Conservation (phyloP, 2,329 filamentous ascomycete species). For the Calonectria hongkongensis region DNA sequence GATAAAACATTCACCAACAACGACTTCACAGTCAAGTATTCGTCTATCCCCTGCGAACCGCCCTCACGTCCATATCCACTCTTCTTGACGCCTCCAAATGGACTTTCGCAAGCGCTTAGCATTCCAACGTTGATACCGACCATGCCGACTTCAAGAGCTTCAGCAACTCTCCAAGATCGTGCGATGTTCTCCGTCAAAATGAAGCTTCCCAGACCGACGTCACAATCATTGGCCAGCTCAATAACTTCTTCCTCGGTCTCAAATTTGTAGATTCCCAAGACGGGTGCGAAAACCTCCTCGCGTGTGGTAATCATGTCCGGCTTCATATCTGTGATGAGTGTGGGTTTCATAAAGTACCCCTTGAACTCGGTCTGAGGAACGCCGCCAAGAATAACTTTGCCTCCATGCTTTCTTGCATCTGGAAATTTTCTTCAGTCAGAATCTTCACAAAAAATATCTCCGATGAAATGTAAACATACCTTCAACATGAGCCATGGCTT, state of each 20-base stretch:
- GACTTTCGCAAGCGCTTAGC: conserved; percentile 69
- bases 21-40: conserved; percentile 1
- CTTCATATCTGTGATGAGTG: conserved; percentile 79
- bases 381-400: conserved; percentile 74
- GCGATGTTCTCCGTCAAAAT: conserved; percentile 72
- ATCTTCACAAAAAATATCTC: neutral
- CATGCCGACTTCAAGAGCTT: conserved; percentile 65
- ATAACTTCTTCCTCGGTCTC: conserved; percentile 81
- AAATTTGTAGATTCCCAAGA: conserved; percentile 80
- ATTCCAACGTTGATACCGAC: conserved; percentile 56
- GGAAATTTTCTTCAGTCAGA: neutral
- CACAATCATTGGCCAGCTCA: conserved; percentile 76
- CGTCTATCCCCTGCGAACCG: conserved; percentile 6
- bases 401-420: conserved; percentile 76
- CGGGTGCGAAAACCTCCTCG: conserved; percentile 83
- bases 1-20: too few relatives aligned
- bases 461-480: neutral
- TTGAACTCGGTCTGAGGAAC: conserved; percentile 68
- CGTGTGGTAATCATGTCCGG: conserved; percentile 77
- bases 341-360: conserved; percentile 80
- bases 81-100: conserved; percentile 75
- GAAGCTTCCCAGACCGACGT: conserved; percentile 82
- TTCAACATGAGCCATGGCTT: conserved; percentile 76
- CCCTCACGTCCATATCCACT: conserved; percentile 11
- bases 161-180: conserved; percentile 61